Base-by-base conservation (phyloP, 352 stramenopile genomes). In the Phytophthora citricola region DNA sequence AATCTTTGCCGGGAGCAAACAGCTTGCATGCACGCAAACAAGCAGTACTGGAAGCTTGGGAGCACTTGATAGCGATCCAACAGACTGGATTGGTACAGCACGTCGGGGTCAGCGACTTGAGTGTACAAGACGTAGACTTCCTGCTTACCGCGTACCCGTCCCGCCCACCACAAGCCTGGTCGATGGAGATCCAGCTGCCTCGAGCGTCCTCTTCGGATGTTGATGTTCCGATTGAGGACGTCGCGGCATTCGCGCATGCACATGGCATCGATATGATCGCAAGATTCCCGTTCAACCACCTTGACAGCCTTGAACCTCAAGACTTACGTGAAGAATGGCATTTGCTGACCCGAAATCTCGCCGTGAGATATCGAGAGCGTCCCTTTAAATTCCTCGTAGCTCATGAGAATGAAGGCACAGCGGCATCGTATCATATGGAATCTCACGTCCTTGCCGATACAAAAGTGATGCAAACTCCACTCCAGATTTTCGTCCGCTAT, bases 101-200 rank as follows among this genome's bases (percentile, higher is more conserved):
- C 9, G 77, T 90, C 8, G 81, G 83, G 0, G 46, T 87, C 17
- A 79, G 71, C 34, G 73, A 79, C 40, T 81, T 88, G 20, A 71
- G 50, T 6, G 67, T 82, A 31, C 73, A 85, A 58, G 79, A 88
- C 46, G 75, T 86, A 5, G 83, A 92, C 66, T 87, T 92, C 38
- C 45, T 90, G 20, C 66, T 83, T 39, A 79, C 57, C 0, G 54
- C 69, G 3, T 72, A 61, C 27, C 77, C 75, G 0, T n/a, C 26
- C 1, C 48, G 72, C 12, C 56, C 46, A 34, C 78, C 79, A 4
- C 27, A 62, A 54, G 57, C 27, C 49, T 79, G 24, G 46, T 78
- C 14, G 27, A 56, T 87, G 0, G 24, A 45, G 12, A 45, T 75
- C 14, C 34, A 51, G 44, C 34, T 65, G 11, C 55, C 53, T 32